A percentile compares a stretch with the other conserved stretches of the same genome.
Conservation (phyloP, 352 stramenopile species). For the Thalassiosira exigua region DNA sequence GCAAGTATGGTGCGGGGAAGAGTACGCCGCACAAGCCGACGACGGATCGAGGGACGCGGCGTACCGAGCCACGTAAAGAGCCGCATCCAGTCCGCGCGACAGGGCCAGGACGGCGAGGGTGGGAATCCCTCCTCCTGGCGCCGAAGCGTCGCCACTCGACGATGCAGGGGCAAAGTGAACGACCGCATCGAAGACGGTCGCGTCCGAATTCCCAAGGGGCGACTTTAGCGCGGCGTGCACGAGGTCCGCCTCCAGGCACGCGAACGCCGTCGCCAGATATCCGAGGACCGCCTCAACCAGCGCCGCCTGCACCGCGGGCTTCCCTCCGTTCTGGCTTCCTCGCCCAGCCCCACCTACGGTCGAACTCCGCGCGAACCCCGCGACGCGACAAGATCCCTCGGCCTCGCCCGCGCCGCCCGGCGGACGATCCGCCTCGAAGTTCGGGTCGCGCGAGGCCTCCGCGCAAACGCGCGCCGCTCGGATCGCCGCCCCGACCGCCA, state of each 20-base stretch:
- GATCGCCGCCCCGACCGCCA: slow-evolving; percentile 32
- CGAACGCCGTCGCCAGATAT: slow-evolving; percentile 55
- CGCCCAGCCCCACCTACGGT: too few relatives aligned
- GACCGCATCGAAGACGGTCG: slow-evolving; percentile 45
- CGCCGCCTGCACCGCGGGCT: slow-evolving; percentile 12
- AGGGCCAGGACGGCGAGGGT: slow-evolving; percentile 45
- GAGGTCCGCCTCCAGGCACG: slow-evolving; percentile 59
- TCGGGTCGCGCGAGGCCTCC: slow-evolving; percentile 26
- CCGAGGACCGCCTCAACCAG: slow-evolving; percentile 53
- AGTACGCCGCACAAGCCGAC: slow-evolving; percentile 44
- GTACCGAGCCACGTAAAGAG: slow-evolving; percentile 37
- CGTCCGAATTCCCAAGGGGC: slow-evolving; percentile 1
- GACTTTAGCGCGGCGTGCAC: slow-evolving; percentile 47
- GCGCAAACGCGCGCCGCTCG: slow-evolving; percentile 38
- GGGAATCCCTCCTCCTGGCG: slow-evolving; percentile 5
- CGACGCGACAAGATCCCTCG: slow-evolving; percentile 28
- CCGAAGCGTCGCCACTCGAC: neutral
- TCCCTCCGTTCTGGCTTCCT: slow-evolving; percentile 3
- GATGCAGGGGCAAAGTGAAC: slow-evolving; percentile 23
- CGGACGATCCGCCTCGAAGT: slow-evolving; percentile 10
- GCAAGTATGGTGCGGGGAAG: slow-evolving; percentile 32
- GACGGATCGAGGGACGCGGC: slow-evolving; percentile 48
- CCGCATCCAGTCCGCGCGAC: slow-evolving; percentile 48
- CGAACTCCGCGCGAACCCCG: slow-evolving; percentile 23
- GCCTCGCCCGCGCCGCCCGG: neutral